These are phyloP conservation scores for Cercis canadensis DNA, from an alignment of 306 rosid species.

Conservation along the genomic window DNA sequence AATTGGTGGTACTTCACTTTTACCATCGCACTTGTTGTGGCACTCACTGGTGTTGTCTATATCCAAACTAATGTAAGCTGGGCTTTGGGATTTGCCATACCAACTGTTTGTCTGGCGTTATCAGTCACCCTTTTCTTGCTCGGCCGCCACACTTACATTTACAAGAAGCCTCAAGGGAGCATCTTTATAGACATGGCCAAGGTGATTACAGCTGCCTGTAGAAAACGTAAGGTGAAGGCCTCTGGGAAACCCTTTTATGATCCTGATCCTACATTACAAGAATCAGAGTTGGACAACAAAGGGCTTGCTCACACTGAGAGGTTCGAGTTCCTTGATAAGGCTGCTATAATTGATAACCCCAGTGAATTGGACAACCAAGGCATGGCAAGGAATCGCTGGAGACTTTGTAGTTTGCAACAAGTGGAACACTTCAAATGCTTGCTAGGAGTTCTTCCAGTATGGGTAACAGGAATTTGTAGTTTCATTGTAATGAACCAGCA, in stretches of 20 bases:
- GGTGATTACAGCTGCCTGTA: constrained; percentile 64
- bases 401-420: constrained; percentile 74
- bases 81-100: constrained; percentile 72
- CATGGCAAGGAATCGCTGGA: constrained; percentile 60
- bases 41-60: constrained; percentile 74
- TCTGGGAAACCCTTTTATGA: constrained; percentile 43
- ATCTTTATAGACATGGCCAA: constrained; percentile 56
- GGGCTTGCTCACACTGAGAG: constrained; percentile 56
- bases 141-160: constrained; percentile 65
- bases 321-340: constrained; percentile 67
- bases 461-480: constrained; percentile 69
- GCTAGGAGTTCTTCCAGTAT: constrained; percentile 64
- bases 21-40: constrained; percentile 68
- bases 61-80: constrained; percentile 82
- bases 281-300: background rate
- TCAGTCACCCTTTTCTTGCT: constrained; percentile 67
- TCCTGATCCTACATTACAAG: constrained; percentile 32
- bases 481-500: constrained; percentile 66
- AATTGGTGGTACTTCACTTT: constrained; percentile 91
- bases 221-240: constrained; percentile 39
- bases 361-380: constrained; percentile 55
- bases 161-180: constrained; percentile 66
- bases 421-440: constrained; percentile 79
- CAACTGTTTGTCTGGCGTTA: constrained; percentile 60
- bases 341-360: constrained; percentile 57